These are phyloP conservation scores for Plasmodium reichenowi DNA, from an alignment of 169 alveolate genomes.

Conservation along the genomic window DNA sequence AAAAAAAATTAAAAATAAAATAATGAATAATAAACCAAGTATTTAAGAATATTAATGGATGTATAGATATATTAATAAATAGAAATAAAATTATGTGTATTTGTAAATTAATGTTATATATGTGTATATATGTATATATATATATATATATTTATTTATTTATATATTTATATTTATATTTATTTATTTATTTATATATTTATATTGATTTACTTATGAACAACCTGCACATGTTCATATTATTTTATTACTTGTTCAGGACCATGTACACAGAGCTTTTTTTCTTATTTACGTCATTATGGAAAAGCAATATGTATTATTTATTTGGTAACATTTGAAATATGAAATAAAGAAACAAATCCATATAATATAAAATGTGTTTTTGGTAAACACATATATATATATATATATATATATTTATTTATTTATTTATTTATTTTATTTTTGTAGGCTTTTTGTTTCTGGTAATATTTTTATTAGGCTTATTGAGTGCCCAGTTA, in stretches of 20 bases:
- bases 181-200: background rate
- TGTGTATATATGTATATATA: conserved; percentile 1
- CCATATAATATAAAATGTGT: background rate
- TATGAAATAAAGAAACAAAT: background rate
- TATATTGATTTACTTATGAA: no score
- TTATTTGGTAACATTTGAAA: conserved; percentile 78
- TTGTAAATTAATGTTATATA: background rate
- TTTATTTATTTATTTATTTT: conserved; percentile 2
- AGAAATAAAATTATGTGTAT: background rate
- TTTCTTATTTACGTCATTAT: conserved; percentile 84
- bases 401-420: conserved; percentile 5
- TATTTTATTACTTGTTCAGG: conserved; percentile 32
- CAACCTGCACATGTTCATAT: background rate
- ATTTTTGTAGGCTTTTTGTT: conserved; percentile 74
- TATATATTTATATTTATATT: no score
- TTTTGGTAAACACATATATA: background rate
- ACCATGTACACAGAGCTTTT: conserved; percentile 84
- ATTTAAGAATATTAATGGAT: background rate
- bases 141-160: background rate
- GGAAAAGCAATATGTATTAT: conserved; percentile 90
- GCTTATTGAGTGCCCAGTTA: conserved; percentile 82
- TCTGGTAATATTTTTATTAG: conserved; percentile 77
- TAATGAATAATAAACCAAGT: background rate
- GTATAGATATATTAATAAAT: background rate
- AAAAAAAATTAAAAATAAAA: conserved; percentile 4